Evolutionary conservation across 345 rosid species (phyloP).

Genomic region (Syzygium jambos): DNA sequence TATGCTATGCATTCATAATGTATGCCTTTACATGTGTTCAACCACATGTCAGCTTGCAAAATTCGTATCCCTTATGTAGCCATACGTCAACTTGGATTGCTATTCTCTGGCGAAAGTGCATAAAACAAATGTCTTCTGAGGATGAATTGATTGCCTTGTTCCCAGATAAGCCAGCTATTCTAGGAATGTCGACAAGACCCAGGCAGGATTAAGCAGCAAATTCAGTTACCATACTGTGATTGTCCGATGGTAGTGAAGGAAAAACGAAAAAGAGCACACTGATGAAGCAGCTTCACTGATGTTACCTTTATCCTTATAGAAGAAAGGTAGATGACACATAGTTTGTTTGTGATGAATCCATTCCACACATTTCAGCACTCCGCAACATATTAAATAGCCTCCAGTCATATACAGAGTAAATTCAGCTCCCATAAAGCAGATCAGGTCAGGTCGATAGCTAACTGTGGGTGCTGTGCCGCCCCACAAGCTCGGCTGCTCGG

Average conservation of each 20-base stretch:
- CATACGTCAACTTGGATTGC: background rate
- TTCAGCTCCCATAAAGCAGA: background rate
- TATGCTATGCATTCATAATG: background rate
- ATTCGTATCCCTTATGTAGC: background rate
- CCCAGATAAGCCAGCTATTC: no score
- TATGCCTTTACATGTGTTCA: background rate
- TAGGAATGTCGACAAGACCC: background rate
- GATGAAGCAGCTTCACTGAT: background rate
- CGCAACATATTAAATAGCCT: background rate
- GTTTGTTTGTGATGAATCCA: background rate
- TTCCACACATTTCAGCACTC: background rate
- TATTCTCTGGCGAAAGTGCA: background rate
- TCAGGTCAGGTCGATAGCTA: background rate
- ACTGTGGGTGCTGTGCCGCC: background rate
- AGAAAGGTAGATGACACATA: background rate
- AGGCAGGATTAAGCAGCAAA: background rate
- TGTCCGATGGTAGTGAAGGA: background rate
- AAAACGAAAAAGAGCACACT: background rate
- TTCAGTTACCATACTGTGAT: background rate
- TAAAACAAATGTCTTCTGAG: background rate
- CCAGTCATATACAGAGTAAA: background rate
- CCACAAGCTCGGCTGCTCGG: background rate
- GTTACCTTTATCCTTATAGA: background rate
- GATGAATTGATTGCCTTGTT: background rate
- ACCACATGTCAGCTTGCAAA: background rate